phyloP scores from a whole-genome alignment of 768 basidiomycete genomes.

The Russula abietina region DNA sequence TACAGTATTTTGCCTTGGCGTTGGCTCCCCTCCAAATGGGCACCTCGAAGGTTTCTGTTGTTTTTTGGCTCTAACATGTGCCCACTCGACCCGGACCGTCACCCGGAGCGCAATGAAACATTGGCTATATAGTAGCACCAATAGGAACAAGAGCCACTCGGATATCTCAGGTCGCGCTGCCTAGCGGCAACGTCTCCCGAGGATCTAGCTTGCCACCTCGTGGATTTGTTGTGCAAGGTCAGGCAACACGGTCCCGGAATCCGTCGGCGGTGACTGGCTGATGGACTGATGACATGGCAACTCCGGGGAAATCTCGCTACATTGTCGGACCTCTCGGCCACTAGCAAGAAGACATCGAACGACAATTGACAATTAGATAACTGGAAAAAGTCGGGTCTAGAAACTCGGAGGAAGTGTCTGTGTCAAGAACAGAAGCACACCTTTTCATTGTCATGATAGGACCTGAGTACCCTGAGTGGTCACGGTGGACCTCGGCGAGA shows the following conservation, averaged over 20 bases:
- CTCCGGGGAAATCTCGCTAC: constrained; percentile 1
- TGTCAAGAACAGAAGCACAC: not conserved
- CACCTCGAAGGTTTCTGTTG: not conserved
- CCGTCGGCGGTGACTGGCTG: not conserved
- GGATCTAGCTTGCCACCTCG: not conserved
- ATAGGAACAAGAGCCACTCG: not conserved
- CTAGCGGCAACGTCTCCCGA: not conserved
- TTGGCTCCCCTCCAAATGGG: not conserved
- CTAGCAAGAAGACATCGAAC: not conserved
- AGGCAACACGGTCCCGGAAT: not conserved
- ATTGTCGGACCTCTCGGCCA: not conserved
- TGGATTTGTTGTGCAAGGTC: not conserved
- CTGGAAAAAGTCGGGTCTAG: not conserved
- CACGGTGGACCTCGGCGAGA: not conserved
- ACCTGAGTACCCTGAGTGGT: no score
- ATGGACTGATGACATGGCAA: constrained; percentile 14
- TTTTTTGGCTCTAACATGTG: not conserved
- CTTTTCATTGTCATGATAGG: not conserved
- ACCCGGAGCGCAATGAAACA: not conserved
- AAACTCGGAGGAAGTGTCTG: not conserved
- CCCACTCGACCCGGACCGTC: not conserved
- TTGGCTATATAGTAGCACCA: not conserved
- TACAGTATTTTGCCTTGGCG: not conserved
- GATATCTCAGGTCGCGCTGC: not conserved
- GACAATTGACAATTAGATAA: not conserved